A percentile compares a stretch with the other conserved stretches of the same genome.
These are phyloP conservation scores for Dendrobium catenatum DNA, from an alignment of 106 monocot genomes.

Conservation along the genomic window DNA sequence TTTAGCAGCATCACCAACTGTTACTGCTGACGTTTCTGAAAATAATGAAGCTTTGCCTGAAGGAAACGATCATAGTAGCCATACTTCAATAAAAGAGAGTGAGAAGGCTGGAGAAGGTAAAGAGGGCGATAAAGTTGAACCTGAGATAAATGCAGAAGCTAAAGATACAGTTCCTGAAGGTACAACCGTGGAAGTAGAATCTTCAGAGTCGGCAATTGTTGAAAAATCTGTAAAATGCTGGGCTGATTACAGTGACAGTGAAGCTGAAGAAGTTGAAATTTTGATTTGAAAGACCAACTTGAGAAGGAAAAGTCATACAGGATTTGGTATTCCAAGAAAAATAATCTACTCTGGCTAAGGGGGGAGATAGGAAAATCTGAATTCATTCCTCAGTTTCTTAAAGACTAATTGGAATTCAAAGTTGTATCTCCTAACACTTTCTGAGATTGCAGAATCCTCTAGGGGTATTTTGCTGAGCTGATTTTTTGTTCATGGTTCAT, in stretches of 20 bases:
- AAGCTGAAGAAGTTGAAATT: constrained; percentile 49
- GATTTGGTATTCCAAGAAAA: not conserved
- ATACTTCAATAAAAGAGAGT: not conserved
- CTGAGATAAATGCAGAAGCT: constrained; percentile 11
- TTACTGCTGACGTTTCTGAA: constrained; percentile 20
- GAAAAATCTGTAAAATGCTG: constrained; percentile 41
- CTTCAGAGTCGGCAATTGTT: not conserved
- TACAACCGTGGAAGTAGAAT: constrained; percentile 9
- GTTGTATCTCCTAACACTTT: not conserved
- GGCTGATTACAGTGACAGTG: constrained; percentile 68
- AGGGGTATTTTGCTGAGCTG: not conserved
- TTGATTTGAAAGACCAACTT: constrained; percentile 11
- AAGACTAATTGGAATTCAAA: not conserved
- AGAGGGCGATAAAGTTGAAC: constrained; percentile 14
- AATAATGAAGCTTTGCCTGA: constrained; percentile 19
- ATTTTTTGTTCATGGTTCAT: not conserved
- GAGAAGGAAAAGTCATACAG: not conserved
- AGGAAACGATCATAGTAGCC: constrained; percentile 7
- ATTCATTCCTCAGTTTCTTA: not conserved
- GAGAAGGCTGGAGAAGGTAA: constrained; percentile 9
- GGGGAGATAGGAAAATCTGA: not conserved
- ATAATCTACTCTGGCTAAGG: not conserved
- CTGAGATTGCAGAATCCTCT: not conserved
- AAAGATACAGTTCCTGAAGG: constrained; percentile 7
- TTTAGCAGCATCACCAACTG: constrained; percentile 23